Evolutionary conservation across 208 protist species (phyloP).

Genomic region (Leishmania gerbilli): DNA sequence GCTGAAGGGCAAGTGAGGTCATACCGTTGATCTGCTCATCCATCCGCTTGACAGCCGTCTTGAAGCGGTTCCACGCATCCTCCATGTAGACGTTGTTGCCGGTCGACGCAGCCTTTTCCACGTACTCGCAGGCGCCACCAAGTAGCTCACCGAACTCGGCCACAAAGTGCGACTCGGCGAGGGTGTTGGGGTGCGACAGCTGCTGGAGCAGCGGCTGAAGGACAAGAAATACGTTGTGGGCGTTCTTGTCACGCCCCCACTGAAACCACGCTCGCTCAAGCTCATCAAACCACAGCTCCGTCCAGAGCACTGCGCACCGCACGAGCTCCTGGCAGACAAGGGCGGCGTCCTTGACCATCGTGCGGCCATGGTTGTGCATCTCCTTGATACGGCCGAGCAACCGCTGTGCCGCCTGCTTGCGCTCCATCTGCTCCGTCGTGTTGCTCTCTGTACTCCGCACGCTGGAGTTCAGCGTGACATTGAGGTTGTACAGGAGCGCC

Average conservation of each 20-base stretch:
- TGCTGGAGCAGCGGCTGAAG: conserved; percentile 96
- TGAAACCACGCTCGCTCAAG: conserved; percentile 96
- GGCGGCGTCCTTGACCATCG: conserved; percentile 94
- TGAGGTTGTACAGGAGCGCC: conserved; percentile 99
- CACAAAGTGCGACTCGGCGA: conserved; percentile 96
- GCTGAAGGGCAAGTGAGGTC: conserved; percentile 95
- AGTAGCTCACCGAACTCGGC: conserved; percentile 78
- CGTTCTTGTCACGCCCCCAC: conserved; percentile 96
- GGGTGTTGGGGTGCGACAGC: conserved; percentile 92
- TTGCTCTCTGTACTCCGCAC: conserved; percentile 31
- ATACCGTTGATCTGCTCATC: conserved; percentile 96
- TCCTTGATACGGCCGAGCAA: conserved; percentile 78
- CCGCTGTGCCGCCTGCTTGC: conserved; percentile 72
- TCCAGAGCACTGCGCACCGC: conserved; percentile 98
- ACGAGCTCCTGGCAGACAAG: conserved; percentile 98
- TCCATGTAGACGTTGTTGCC: conserved; percentile 91
- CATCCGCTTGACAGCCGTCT: conserved; percentile 95
- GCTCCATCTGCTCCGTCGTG: conserved; percentile 58
- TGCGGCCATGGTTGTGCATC: conserved; percentile 82
- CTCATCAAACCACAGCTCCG: conserved; percentile 94
- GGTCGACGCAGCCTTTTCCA: conserved; percentile 75
- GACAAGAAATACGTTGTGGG: conserved; percentile 90
- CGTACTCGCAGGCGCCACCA: conserved; percentile 67
- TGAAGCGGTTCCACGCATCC: conserved; percentile 97
- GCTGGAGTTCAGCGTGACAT: conserved; percentile 94